Evolutionary conservation across 1,284 basidiomycete genomes (phyloP).

Genomic region (Athelia psychrophila): DNA sequence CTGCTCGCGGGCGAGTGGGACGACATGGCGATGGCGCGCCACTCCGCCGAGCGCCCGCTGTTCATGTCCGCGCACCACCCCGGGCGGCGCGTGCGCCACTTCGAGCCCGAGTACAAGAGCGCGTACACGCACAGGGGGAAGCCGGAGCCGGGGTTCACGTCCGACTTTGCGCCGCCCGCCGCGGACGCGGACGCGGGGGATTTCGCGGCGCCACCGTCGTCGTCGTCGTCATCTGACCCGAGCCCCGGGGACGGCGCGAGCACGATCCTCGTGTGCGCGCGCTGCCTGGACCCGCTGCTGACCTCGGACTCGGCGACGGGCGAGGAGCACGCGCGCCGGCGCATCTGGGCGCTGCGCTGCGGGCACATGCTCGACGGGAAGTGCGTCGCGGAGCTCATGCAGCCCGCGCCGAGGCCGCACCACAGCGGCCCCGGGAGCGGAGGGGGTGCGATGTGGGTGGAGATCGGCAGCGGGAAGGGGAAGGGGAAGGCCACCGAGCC

Average conservation of each 20-base stretch:
- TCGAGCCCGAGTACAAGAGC: constrained; percentile 48
- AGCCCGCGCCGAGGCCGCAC: constrained; percentile 30
- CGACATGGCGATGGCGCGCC: no score
- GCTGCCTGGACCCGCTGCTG: constrained; percentile 56
- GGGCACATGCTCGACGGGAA: constrained; percentile 77
- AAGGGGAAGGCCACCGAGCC: constrained; percentile 25
- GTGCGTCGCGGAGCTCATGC: constrained; percentile 56
- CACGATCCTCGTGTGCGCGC: constrained; percentile 56
- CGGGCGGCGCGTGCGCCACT: constrained; percentile 3
- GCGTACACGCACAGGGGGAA: constrained; percentile 61
- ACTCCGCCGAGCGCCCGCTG: constrained; percentile 1
- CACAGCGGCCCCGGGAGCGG: constrained; percentile 8
- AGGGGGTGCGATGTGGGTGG: constrained; percentile 19
- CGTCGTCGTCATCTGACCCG: constrained; percentile 9
- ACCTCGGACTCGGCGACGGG: constrained; percentile 28
- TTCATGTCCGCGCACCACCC: constrained; percentile 4
- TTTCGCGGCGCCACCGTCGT: constrained; percentile 21
- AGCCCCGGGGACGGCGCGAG: constrained; percentile 17
- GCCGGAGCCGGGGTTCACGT: constrained; percentile 57
- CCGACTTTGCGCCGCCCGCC: constrained; percentile 50
- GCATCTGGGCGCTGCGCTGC: constrained; percentile 68
- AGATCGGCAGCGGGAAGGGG: constrained; percentile 27
- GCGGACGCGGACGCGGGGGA: constrained; percentile 33
- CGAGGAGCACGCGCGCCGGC: constrained; percentile 33
- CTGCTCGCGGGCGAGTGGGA: no score